phyloP scores from a whole-genome alignment of 106 monocot genomes.

The Dendrobium huoshanense region DNA sequence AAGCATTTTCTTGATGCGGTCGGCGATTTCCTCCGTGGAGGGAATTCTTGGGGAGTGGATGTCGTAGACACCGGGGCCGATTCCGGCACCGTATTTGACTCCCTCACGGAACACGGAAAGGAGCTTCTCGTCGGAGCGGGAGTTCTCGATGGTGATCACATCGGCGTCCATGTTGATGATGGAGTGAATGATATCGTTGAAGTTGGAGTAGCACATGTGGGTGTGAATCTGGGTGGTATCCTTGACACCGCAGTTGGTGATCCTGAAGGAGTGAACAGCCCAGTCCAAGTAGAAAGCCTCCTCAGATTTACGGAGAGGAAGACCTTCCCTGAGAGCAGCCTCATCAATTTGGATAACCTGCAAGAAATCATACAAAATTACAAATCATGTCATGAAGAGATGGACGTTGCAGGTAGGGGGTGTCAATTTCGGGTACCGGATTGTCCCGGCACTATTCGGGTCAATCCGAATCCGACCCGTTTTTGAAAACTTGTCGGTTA shows the following conservation, averaged over 20 bases:
- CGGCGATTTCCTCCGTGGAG: conserved; percentile 21
- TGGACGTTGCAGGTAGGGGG: not conserved
- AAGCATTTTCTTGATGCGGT: conserved; percentile 25
- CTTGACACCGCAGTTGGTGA: conserved; percentile 28
- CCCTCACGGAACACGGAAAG: conserved; percentile 27
- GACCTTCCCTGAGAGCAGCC: conserved; percentile 29
- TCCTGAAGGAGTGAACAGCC: conserved; percentile 32
- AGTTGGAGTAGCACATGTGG: conserved; percentile 33
- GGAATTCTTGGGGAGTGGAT: conserved; percentile 32
- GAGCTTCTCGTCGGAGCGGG: conserved; percentile 29
- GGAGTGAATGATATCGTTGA: conserved; percentile 29
- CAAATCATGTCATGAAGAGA: not conserved
- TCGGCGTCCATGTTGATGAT: conserved; percentile 33
- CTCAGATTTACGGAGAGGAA: conserved; percentile 27
- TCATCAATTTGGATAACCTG: conserved; percentile 30
- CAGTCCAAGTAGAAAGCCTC: conserved; percentile 30
- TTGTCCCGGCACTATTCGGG: no score
- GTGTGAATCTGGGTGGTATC: conserved; percentile 33
- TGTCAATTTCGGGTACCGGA: no score
- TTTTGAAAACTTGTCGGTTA: no score
- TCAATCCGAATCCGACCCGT: no score
- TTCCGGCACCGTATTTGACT: conserved; percentile 27
- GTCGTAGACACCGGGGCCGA: conserved; percentile 26
- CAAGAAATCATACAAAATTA: not conserved
- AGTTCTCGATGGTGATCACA: conserved; percentile 32